phyloP scores from a whole-genome alignment of 306 rosid genomes.

The Inga leiocalycina region DNA sequence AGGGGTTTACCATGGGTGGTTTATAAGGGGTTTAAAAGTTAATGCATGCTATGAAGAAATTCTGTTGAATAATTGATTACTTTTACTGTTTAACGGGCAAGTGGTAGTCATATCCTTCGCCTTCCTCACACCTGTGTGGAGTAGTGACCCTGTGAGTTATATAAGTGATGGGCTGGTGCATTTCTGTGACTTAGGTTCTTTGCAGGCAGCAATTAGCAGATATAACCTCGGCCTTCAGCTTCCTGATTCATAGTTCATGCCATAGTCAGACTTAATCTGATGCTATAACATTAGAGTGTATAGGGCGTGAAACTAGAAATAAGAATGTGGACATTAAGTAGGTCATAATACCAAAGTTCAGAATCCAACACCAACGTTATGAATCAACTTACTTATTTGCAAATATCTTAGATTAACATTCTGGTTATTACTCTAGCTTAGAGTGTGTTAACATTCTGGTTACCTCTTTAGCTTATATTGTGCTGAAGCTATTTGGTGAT shows the following conservation, averaged over 20 bases:
- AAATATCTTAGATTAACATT: neutral
- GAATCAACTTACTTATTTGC: conserved; percentile 1
- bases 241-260: neutral
- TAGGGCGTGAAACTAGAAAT: neutral
- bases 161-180: neutral
- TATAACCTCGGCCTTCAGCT: neutral
- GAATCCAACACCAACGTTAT: neutral
- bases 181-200: neutral
- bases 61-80: conserved; percentile 13
- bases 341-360: neutral
- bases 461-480: neutral
- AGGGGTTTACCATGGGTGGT: conserved; percentile 14
- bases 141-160: neutral
- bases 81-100: conserved; percentile 15
- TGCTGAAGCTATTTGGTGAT: neutral
- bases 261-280: neutral
- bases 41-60: conserved; percentile 2
- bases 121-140: neutral
- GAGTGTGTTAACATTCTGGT: neutral
- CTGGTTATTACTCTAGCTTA: neutral
- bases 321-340: neutral
- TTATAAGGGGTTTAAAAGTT: neutral
- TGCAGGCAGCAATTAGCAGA: neutral
- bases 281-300: neutral
- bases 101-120: conserved; percentile 1